These are phyloP conservation scores for Castanopsis chinensis DNA, from an alignment of 306 rosid species.

Conservation along the genomic window DNA sequence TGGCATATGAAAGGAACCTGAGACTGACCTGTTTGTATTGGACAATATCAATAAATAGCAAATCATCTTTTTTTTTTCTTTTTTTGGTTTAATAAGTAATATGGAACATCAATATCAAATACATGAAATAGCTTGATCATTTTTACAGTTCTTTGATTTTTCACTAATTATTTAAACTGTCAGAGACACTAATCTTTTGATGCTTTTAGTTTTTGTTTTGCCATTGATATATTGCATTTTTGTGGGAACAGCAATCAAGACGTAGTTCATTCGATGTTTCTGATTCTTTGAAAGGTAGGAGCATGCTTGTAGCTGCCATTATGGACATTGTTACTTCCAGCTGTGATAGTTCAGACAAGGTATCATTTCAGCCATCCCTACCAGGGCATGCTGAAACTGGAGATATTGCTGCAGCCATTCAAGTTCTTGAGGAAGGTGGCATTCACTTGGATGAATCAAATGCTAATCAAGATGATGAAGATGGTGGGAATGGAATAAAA, in stretches of 20 bases:
- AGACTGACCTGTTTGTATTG: background rate
- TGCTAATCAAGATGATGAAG: conserved; percentile 50
- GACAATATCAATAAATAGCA: background rate
- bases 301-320: conserved; percentile 98
- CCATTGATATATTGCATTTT: conserved; percentile 14
- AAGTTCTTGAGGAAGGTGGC: conserved; percentile 89
- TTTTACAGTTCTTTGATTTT: too few relatives aligned
- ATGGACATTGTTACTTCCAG: conserved; percentile 92
- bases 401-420: conserved; percentile 86
- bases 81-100: too few relatives aligned
- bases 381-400: conserved; percentile 77
- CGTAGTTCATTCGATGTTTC: conserved; percentile 70
- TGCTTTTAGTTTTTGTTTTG: too few relatives aligned
- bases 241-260: conserved; percentile 72
- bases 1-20: background rate
- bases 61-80: background rate
- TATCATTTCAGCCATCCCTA: conserved; percentile 63
- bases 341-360: conserved; percentile 58
- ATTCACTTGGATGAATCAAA: conserved; percentile 71
- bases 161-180: too few relatives aligned
- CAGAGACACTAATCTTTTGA: too few relatives aligned
- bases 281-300: conserved; percentile 92
- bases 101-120: too few relatives aligned
- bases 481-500: conserved; percentile 55
- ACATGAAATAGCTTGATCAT: too few relatives aligned